These are phyloP conservation scores for Aspergillus ellipticus DNA, from an alignment of 495 filamentous ascomycete species.

Conservation along the genomic window DNA sequence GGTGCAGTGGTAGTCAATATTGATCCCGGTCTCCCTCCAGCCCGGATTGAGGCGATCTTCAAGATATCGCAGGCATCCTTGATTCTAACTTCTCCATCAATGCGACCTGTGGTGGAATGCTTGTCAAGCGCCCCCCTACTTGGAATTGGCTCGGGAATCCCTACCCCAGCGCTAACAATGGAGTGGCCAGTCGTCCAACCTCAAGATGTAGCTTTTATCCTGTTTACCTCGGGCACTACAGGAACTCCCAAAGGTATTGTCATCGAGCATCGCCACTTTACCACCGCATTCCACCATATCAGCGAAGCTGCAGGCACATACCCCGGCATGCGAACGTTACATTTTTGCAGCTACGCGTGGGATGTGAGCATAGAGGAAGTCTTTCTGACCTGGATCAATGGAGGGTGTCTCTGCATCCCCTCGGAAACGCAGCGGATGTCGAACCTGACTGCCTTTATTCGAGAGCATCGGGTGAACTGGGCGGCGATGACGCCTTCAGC, in stretches of 20 bases:
- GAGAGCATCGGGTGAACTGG: neutral
- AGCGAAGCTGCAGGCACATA: neutral
- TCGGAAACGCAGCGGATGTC: neutral
- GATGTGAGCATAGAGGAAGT: neutral
- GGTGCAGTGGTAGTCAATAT: neutral
- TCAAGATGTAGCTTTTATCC: neutral
- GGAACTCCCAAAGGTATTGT: neutral
- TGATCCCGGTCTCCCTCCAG: neutral
- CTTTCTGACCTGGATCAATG: neutral
- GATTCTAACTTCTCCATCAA: neutral
- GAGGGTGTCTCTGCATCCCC: neutral
- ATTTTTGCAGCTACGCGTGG: neutral
- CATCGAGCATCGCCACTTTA: neutral
- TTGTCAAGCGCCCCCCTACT: neutral
- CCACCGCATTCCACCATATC: neutral
- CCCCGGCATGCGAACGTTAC: neutral
- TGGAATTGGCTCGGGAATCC: neutral
- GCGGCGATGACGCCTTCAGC: neutral
- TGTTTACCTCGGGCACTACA: neutral
- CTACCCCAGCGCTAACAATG: neutral
- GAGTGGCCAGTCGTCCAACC: neutral
- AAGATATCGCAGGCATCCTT: neutral
- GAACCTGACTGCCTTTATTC: neutral
- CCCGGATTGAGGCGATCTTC: neutral
- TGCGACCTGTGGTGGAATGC: neutral